Conservation (phyloP, 371 early-diverging fungal genomes). For the Amoeboradix gromovi region DNA sequence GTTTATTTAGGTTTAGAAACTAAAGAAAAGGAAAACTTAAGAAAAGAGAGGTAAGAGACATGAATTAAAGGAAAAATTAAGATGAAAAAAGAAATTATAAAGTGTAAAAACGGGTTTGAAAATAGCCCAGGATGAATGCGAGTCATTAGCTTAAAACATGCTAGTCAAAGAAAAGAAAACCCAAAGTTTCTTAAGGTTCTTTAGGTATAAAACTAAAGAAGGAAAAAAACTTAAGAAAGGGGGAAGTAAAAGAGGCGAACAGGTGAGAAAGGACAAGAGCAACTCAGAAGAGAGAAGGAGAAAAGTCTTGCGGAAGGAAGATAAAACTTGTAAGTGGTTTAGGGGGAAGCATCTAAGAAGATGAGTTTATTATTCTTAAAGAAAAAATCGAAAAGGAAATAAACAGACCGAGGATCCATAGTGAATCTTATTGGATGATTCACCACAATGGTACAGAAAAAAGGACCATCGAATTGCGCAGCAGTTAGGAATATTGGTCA, state of each 20-base stretch:
- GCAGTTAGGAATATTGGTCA: constrained; percentile 28
- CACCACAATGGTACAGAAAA: constrained; percentile 21
- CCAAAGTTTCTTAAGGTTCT: too few relatives aligned
- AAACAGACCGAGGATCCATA: constrained; percentile 19
- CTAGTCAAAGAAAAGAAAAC: background rate
- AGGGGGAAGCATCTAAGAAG: background rate
- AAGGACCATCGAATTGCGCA: constrained; percentile 16
- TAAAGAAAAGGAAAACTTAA: constrained; percentile 5
- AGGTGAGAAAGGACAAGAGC: background rate
- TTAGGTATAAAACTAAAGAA: background rate
- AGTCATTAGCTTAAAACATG: background rate
- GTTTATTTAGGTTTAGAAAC: constrained; percentile 3
- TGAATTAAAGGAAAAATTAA: background rate
- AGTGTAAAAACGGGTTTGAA: background rate
- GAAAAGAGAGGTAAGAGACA: constrained; percentile 6
- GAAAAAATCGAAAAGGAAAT: too few relatives aligned
- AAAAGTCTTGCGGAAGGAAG: background rate
- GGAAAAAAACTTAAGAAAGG: background rate
- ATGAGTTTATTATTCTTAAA: too few relatives aligned
- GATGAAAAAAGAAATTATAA: background rate
- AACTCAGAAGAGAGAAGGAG: background rate
- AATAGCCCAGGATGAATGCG: background rate
- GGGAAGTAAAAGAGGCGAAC: background rate
- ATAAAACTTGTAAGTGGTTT: background rate
- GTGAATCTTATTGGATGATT: constrained; percentile 6